Percentiles rank a stretch among this genome's conserved stretches.
phyloP scores from a whole-genome alignment of 73 alveolate species.

The Tetrahymena borealis region DNA sequence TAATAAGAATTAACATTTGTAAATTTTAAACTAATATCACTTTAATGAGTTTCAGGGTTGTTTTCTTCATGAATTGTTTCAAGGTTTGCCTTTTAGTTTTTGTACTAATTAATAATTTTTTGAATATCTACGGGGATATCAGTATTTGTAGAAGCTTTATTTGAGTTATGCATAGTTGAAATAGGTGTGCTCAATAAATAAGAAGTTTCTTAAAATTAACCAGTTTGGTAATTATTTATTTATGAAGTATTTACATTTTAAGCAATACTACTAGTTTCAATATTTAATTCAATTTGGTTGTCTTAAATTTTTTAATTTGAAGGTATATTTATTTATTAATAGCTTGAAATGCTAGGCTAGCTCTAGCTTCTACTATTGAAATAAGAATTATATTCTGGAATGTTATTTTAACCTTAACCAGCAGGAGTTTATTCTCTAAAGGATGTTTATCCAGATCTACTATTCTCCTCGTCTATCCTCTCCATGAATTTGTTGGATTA shows the following conservation, averaged over 20 bases:
- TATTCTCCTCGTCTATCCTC: not conserved
- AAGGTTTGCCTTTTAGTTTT: not conserved
- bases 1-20: not conserved
- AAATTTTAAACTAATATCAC: not conserved
- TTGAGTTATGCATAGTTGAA: not conserved
- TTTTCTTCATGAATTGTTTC: not conserved
- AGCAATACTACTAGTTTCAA: too few relatives aligned
- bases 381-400: not conserved
- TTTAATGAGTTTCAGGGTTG: not conserved
- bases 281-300: not conserved
- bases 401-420: not conserved
- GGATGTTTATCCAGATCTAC: too few relatives aligned
- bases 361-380: not conserved
- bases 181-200: not conserved
- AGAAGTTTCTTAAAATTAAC: not conserved
- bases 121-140: not conserved
- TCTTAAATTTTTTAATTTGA: not conserved
- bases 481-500: not conserved
- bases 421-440: not conserved
- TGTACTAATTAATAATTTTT: not conserved
- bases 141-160: not conserved
- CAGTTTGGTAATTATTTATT: too few relatives aligned
- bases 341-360: not conserved
- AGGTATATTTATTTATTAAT: not conserved
- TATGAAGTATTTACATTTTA: too few relatives aligned